Evolutionary conservation across 441 rosid species (phyloP).

Genomic region (Erodium moschatum): DNA sequence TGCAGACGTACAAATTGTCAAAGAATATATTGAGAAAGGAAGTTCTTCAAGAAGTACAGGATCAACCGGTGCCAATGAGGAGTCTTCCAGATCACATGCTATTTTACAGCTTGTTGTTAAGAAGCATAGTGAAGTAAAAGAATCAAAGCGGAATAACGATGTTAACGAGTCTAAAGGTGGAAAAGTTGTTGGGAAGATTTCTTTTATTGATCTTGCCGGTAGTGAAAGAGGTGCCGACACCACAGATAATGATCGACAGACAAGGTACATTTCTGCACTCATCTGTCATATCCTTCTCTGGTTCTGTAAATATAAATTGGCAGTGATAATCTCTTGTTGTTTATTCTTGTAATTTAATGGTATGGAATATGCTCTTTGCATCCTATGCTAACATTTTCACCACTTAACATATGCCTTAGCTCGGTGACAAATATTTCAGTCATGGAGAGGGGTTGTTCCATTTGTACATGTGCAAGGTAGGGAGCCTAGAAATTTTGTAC

Average conservation of each 20-base stretch:
- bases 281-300: background rate
- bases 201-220: slow-evolving; percentile 98
- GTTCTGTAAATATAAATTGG: background rate
- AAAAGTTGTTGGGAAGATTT: slow-evolving; percentile 89
- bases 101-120: slow-evolving; percentile 86
- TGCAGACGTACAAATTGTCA: slow-evolving; percentile 82
- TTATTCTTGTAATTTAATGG: background rate
- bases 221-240: slow-evolving; percentile 99
- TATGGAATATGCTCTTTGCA: background rate
- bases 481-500: background rate
- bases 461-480: background rate
- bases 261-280: slow-evolving; percentile 44
- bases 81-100: slow-evolving; percentile 99
- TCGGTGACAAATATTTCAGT: background rate
- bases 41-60: slow-evolving; percentile 93
- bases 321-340: background rate
- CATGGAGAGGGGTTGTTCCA: background rate
- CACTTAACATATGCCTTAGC: background rate
- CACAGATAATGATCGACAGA: slow-evolving; percentile 92
- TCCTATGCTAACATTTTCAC: background rate
- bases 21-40: slow-evolving; percentile 88
- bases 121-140: slow-evolving; percentile 82
- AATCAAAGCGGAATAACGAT: slow-evolving; percentile 70
- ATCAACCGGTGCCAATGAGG: slow-evolving; percentile 98
- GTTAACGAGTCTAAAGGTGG: slow-evolving; percentile 63